A percentile compares a stretch with the other conserved stretches of the same genome.
Conservation (phyloP, 305 asterid genomes). For the Rubia occidens region DNA sequence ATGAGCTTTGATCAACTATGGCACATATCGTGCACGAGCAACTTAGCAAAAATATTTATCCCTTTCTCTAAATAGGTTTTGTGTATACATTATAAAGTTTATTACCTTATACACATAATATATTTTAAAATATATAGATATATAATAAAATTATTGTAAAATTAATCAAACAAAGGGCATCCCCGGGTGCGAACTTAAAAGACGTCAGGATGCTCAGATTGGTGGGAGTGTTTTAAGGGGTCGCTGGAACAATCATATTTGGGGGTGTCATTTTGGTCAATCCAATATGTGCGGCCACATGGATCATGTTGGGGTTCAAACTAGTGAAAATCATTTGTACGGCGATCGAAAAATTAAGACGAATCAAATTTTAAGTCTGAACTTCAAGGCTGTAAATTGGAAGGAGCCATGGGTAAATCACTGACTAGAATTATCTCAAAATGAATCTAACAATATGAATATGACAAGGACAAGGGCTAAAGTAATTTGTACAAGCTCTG, state of each 20-base stretch:
- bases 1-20: too few species aligned
- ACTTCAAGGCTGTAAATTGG: slow-evolving; percentile 21
- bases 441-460: slow-evolving; percentile 39
- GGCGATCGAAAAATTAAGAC: slow-evolving; percentile 24
- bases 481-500: background rate
- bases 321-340: too few species aligned
- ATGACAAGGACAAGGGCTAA: slow-evolving; percentile 41
- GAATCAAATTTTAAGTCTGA: slow-evolving; percentile 21
- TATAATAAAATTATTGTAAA: too few species aligned
- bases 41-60: too few species aligned
- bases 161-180: too few species aligned
- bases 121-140: too few species aligned
- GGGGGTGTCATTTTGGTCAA: slow-evolving; percentile 22
- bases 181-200: too few species aligned
- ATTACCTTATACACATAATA: too few species aligned
- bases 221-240: slow-evolving; percentile 13
- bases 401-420: slow-evolving; percentile 51
- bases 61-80: too few species aligned
- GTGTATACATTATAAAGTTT: too few species aligned
- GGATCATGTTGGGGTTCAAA: too few species aligned
- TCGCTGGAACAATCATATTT: slow-evolving; percentile 27
- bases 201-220: background rate
- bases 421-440: slow-evolving; percentile 41
- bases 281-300: slow-evolving; percentile 8
- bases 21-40: too few species aligned